Evolutionary conservation across 2,329 filamentous ascomycete genomes (phyloP).

Genomic region (Knufia petricola): DNA sequence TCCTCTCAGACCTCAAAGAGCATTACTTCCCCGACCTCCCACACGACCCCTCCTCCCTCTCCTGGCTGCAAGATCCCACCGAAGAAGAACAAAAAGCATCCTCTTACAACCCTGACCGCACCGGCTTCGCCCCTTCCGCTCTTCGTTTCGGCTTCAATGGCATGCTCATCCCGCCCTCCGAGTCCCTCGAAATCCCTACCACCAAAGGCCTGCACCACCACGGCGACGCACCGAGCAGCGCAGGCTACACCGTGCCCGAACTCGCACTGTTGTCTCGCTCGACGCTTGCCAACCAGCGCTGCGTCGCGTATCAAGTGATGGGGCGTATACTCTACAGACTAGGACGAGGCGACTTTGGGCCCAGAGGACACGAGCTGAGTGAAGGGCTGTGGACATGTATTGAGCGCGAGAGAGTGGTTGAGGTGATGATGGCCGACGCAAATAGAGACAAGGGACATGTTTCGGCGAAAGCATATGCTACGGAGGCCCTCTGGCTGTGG

Average conservation of each 20-base stretch:
- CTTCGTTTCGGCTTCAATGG: constrained; percentile 87
- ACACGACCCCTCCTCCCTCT: constrained; percentile 67
- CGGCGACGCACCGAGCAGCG: constrained; percentile 80
- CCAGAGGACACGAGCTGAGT: constrained; percentile 53
- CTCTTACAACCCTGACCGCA: constrained; percentile 70
- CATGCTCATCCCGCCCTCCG: constrained; percentile 64
- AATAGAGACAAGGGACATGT: constrained; percentile 59
- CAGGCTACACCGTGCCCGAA: constrained; percentile 87
- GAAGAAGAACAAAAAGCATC: constrained; percentile 53
- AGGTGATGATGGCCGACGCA: constrained; percentile 68
- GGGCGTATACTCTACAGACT: constrained; percentile 77
- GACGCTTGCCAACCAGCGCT: constrained; percentile 74
- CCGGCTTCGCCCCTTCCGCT: constrained; percentile 52
- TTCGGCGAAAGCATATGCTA: constrained; percentile 73
- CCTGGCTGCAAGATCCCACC: constrained; percentile 77
- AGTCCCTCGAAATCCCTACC: constrained; percentile 63
- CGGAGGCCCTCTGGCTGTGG: constrained; percentile 86
- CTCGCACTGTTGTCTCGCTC: constrained; percentile 71
- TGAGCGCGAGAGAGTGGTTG: constrained; percentile 65
- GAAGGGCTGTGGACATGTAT: constrained; percentile 75
- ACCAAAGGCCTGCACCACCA: constrained; percentile 86
- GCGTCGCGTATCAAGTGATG: constrained; percentile 83
- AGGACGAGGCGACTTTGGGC: constrained; percentile 61
- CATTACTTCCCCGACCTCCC: constrained; percentile 91
- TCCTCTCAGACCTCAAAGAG: constrained; percentile 71